A percentile compares a stretch with the other conserved stretches of the same genome.
phyloP scores from a whole-genome alignment of 768 basidiomycete genomes.

The Lentinula edodes region DNA sequence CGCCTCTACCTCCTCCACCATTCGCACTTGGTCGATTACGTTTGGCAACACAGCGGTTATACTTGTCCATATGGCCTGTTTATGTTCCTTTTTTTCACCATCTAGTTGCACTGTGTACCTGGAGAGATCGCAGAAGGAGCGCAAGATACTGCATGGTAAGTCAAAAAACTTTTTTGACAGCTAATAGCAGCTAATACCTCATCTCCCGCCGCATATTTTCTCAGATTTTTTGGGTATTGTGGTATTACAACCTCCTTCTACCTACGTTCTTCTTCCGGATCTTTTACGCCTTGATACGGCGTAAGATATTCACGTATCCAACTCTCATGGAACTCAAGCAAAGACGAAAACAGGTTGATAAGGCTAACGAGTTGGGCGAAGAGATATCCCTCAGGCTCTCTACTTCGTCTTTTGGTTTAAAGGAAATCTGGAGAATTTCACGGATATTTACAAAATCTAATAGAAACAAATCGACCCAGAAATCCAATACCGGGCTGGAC shows the following conservation, averaged over 20 bases:
- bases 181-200: background rate
- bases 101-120: conserved; percentile 43
- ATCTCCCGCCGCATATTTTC: background rate
- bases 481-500: conserved; percentile 12
- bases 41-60: conserved; percentile 48
- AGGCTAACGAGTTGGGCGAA: conserved; percentile 48
- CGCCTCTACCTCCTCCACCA: conserved; percentile 29
- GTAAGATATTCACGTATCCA: conserved; percentile 49
- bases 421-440: conserved; percentile 51
- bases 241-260: conserved; percentile 54
- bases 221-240: conserved; percentile 61
- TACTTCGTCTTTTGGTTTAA: conserved; percentile 38
- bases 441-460: conserved; percentile 33
- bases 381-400: conserved; percentile 42
- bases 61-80: conserved; percentile 43
- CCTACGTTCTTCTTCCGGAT: conserved; percentile 46
- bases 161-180: conserved; percentile 7
- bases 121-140: conserved; percentile 47
- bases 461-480: conserved; percentile 22
- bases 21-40: conserved; percentile 54
- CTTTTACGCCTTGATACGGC: conserved; percentile 41
- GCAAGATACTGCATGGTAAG: conserved; percentile 46
- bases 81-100: conserved; percentile 40
- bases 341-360: conserved; percentile 41
- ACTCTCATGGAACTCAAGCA: conserved; percentile 46